A percentile compares a stretch with the other conserved stretches of the same genome.
Conservation (phyloP, 1,139 yeast species). For the Lodderomyces metapsilosis region DNA sequence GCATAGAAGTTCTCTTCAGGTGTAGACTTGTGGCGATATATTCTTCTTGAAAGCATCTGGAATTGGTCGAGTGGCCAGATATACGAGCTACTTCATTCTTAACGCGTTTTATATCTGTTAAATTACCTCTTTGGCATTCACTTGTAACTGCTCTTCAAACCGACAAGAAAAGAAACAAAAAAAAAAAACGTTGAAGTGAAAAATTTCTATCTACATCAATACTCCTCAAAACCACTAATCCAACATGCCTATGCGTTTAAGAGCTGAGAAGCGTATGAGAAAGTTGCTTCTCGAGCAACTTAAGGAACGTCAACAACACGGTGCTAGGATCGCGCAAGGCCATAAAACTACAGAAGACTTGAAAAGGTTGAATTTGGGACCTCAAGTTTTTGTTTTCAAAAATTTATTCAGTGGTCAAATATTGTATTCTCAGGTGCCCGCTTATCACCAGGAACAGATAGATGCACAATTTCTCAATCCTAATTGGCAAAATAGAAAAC, state of each 20-base stretch:
- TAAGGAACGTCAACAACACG: slow-evolving; percentile 43
- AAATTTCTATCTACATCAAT: background rate
- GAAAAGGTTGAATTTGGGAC: slow-evolving; percentile 50
- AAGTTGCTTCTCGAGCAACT: slow-evolving; percentile 49
- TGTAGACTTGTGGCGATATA: too few species aligned
- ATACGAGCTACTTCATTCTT: too few species aligned
- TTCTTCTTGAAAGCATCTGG: too few species aligned
- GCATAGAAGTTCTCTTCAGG: too few species aligned
- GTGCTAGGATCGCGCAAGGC: slow-evolving; percentile 46
- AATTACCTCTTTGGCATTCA: too few species aligned
- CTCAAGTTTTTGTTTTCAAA: slow-evolving; percentile 79
- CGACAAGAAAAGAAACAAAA: background rate
- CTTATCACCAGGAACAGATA: slow-evolving; percentile 67
- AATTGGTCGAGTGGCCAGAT: too few species aligned
- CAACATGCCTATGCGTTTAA: slow-evolving; percentile 45
- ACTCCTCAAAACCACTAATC: background rate
- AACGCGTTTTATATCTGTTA: too few species aligned
- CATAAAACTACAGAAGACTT: slow-evolving; percentile 29
- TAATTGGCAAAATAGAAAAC: slow-evolving; percentile 86
- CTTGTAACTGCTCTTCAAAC: too few species aligned
- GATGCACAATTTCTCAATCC: slow-evolving; percentile 72
- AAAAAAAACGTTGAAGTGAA: background rate
- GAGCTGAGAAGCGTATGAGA: slow-evolving; percentile 51
- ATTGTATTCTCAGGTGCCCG: slow-evolving; percentile 81
- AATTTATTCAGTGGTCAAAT: slow-evolving; percentile 90